These are phyloP conservation scores for Talaromyces wortmannii DNA, from an alignment of 495 filamentous ascomycete genomes.

Conservation along the genomic window DNA sequence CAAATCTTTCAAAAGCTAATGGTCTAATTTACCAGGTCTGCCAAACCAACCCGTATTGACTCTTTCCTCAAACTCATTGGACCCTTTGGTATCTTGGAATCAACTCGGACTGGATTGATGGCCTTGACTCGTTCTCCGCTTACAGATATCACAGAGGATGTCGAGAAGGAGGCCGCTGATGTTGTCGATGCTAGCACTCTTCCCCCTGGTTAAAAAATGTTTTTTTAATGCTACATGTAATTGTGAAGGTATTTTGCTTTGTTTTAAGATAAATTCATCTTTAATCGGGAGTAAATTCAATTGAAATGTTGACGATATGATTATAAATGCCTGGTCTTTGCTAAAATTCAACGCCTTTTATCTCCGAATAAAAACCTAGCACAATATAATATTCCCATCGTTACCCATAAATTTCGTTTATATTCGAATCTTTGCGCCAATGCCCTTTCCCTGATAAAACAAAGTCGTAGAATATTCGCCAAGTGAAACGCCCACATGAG, in stretches of 20 bases:
- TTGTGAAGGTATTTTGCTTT: too few species aligned
- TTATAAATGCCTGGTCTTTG: too few species aligned
- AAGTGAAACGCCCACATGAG: conserved; percentile 61
- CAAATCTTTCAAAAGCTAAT: conserved; percentile 2
- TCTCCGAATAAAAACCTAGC: too few species aligned
- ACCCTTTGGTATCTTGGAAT: conserved; percentile 96
- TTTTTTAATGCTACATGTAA: too few species aligned
- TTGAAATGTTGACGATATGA: too few species aligned
- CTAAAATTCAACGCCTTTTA: too few species aligned
- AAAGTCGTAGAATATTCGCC: conserved; percentile 65
- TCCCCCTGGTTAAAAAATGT: conserved; percentile 69
- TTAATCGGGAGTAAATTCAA: too few species aligned
- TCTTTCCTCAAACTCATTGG: conserved; percentile 93
- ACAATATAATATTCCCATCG: neutral
- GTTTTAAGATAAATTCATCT: too few species aligned
- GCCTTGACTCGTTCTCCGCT: conserved; percentile 90
- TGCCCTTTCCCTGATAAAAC: conserved; percentile 63
- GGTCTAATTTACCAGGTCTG: conserved; percentile 50
- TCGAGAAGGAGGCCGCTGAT: conserved; percentile 78
- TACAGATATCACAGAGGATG: conserved; percentile 61
- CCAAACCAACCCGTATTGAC: conserved; percentile 90
- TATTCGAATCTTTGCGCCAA: conserved; percentile 65
- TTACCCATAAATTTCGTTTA: conserved; percentile 18
- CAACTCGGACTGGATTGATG: conserved; percentile 90
- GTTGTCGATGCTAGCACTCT: conserved; percentile 89